Evolutionary conservation across 805 yeast genomes (phyloP).

Genomic region (Schwanniomyces polymorphus): DNA sequence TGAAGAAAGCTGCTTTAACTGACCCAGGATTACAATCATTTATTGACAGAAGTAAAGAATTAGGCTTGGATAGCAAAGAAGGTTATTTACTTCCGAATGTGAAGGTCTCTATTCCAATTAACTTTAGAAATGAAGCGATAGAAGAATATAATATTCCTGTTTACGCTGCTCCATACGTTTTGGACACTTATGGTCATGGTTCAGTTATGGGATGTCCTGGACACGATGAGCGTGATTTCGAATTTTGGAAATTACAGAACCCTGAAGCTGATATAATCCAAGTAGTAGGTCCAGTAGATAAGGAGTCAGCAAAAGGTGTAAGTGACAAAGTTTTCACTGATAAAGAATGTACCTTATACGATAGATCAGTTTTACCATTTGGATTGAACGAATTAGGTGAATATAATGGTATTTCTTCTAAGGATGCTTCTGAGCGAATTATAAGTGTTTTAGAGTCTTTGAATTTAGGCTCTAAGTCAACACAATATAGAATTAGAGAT

Average conservation of each 20-base stretch:
- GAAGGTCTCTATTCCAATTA: constrained; percentile 60
- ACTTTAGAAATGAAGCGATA: constrained; percentile 19
- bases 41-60: constrained; percentile 49
- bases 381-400: constrained; percentile 29
- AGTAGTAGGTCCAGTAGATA: constrained; percentile 45
- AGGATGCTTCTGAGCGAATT: constrained; percentile 54
- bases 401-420: constrained; percentile 49
- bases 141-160: constrained; percentile 55
- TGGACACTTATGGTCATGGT: constrained; percentile 82
- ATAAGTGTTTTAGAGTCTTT: constrained; percentile 36
- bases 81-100: constrained; percentile 56
- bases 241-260: constrained; percentile 71
- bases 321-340: constrained; percentile 49
- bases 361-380: constrained; percentile 19
- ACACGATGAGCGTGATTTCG: constrained; percentile 82
- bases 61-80: constrained; percentile 32
- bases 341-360: constrained; percentile 42
- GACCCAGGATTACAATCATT: constrained; percentile 47
- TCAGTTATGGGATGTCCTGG: constrained; percentile 99
- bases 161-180: constrained; percentile 87
- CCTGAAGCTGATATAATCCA: constrained; percentile 42
- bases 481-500: constrained; percentile 73
- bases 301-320: constrained; percentile 20
- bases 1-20: constrained; percentile 30
- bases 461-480: constrained; percentile 46